Evolutionary conservation across 345 rosid species (phyloP).

Genomic region (Aegle marmelos): DNA sequence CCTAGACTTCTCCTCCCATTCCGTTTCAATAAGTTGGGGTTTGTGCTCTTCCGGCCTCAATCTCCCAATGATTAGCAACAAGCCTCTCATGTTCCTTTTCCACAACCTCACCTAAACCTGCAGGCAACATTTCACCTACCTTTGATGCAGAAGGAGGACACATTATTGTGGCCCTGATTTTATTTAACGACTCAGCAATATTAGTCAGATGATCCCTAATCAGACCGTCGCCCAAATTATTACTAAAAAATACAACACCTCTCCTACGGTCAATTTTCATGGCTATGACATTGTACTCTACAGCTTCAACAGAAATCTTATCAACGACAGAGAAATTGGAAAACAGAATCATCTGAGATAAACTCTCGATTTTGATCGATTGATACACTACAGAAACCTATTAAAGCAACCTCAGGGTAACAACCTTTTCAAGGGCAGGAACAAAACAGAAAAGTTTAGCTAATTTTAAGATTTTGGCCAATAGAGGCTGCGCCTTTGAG

Average conservation of each 20-base stretch:
- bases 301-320: conserved; percentile 94
- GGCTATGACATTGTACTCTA: conserved; percentile 67
- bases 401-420: conserved; percentile 81
- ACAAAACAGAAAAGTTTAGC: conserved; percentile 84
- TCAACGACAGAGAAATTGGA: conserved; percentile 72
- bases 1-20: conserved; percentile 81
- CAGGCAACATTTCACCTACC: conserved; percentile 62
- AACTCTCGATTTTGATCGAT: conserved; percentile 68
- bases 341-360: conserved; percentile 83
- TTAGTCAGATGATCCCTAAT: conserved; percentile 56
- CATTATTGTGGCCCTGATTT: conserved; percentile 59
- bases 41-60: conserved; percentile 87
- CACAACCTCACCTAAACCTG: conserved; percentile 61
- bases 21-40: conserved; percentile 88
- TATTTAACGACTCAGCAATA: conserved; percentile 76
- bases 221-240: conserved; percentile 69
- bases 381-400: conserved; percentile 92
- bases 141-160: conserved; percentile 72
- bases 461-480: conserved; percentile 69
- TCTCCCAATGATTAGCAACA: conserved; percentile 88
- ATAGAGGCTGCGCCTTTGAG: conserved; percentile 65
- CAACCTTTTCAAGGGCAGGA: conserved; percentile 82
- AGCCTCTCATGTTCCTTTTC: conserved; percentile 90
- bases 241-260: conserved; percentile 60
- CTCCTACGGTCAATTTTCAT: conserved; percentile 90